These are phyloP conservation scores for Euphorbia lathyris DNA, from an alignment of 345 rosid genomes.

Conservation along the genomic window DNA sequence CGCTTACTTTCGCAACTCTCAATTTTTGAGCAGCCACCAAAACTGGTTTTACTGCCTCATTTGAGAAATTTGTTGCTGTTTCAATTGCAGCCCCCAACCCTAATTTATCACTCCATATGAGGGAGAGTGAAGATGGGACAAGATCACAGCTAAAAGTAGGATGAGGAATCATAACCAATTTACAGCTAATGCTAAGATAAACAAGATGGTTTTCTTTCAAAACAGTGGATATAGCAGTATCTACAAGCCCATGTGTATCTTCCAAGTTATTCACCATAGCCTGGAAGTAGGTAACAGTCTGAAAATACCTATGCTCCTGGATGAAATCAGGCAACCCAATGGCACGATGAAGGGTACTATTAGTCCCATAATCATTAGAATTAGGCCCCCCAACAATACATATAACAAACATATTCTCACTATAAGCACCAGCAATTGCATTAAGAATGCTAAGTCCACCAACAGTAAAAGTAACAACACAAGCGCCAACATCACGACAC, in stretches of 20 bases:
- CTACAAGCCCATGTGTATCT: slow-evolving; percentile 39
- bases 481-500: slow-evolving; percentile 62
- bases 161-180: neutral
- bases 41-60: slow-evolving; percentile 77
- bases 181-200: neutral
- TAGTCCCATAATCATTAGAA: slow-evolving; percentile 35
- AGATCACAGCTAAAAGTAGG: too few species aligned
- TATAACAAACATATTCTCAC: slow-evolving; percentile 39
- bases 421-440: slow-evolving; percentile 40
- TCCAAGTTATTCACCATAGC: too few species aligned
- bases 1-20: slow-evolving; percentile 49
- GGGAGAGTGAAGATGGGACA: too few species aligned
- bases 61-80: slow-evolving; percentile 66
- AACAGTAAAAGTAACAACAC: slow-evolving; percentile 66
- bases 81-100: slow-evolving; percentile 72
- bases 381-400: slow-evolving; percentile 46
- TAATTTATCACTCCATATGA: slow-evolving; percentile 45
- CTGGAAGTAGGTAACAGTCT: too few species aligned
- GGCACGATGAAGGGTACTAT: slow-evolving; percentile 40
- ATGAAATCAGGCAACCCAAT: slow-evolving; percentile 40
- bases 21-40: slow-evolving; percentile 69
- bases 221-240: slow-evolving; percentile 38
- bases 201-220: slow-evolving; percentile 25
- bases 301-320: too few species aligned
- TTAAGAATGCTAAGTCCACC: slow-evolving; percentile 54